Conservation (phyloP, 2,329 filamentous ascomycete species). For the Trichoderma simmonsii region DNA sequence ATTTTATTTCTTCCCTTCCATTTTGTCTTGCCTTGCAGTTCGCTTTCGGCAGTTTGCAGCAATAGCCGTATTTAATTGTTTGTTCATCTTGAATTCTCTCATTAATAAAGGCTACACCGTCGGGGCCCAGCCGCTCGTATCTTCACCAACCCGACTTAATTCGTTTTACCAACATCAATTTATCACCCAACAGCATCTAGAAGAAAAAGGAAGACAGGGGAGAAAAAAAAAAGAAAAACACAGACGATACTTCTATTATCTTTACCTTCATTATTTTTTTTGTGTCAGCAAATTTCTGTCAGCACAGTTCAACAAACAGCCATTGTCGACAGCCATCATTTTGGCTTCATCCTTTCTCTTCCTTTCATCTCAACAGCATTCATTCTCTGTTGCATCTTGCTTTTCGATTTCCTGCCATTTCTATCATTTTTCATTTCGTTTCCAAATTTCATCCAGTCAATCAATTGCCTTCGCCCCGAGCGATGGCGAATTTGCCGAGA, state of each 20-base stretch:
- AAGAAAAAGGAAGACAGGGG: not conserved
- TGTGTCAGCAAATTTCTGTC: not conserved
- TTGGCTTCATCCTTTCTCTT: not conserved
- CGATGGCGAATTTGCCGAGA: constrained; percentile 14
- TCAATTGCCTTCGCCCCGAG: not conserved
- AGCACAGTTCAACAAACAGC: not conserved
- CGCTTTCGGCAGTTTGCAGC: constrained; percentile 15
- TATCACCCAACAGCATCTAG: constrained; percentile 1
- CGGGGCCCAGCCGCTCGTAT: not conserved
- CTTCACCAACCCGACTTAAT: not conserved
- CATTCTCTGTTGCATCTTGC: not conserved
- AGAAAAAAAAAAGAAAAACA: not conserved
- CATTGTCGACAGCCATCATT: not conserved
- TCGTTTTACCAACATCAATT: not conserved
- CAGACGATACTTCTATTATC: not conserved
- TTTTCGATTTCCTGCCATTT: not conserved
- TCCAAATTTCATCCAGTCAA: not conserved
- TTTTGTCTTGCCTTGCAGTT: not conserved
- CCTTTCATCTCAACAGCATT: not conserved
- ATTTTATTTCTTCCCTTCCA: not conserved
- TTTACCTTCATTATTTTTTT: not conserved
- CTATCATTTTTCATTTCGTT: not conserved
- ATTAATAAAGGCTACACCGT: not conserved
- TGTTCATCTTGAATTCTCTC: not conserved
- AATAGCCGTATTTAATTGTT: constrained; percentile 1